Conservation (phyloP, 306 rosid genomes). For the Prunus kanzakura region DNA sequence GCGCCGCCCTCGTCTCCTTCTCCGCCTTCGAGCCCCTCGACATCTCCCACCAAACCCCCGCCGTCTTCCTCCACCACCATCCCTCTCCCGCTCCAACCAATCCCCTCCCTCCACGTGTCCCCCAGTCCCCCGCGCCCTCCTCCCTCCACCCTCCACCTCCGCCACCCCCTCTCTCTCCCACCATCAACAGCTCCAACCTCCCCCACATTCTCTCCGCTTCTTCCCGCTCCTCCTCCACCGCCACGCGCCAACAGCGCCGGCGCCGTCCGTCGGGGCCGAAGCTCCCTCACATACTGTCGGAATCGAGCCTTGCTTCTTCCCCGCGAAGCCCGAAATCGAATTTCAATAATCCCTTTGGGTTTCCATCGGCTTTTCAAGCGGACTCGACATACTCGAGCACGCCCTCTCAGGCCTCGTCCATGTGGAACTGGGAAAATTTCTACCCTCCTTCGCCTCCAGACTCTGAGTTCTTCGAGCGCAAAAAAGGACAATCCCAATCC, state of each 20-base stretch:
- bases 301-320: conserved; percentile 61
- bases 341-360: conserved; percentile 31
- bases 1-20: conserved; percentile 70
- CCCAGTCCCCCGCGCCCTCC: conserved; percentile 37
- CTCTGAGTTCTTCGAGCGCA: conserved; percentile 68
- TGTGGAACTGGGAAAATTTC: conserved; percentile 98
- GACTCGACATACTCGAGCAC: conserved; percentile 77
- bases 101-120: conserved; percentile 35
- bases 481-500: conserved; percentile 6
- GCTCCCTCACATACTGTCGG: conserved; percentile 92
- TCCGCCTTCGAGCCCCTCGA: conserved; percentile 72
- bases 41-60: conserved; percentile 74
- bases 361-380: conserved; percentile 65
- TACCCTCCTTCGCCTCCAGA: conserved; percentile 93
- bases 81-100: conserved; percentile 25
- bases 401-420: conserved; percentile 87
- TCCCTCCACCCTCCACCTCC: conserved; percentile 40
- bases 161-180: conserved; percentile 41
- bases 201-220: conserved; percentile 48
- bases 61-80: conserved; percentile 61
- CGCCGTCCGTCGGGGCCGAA: conserved; percentile 50
- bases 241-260: conserved; percentile 36
- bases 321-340: conserved; percentile 55
- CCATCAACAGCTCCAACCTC: conserved; percentile 57
- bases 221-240: conserved; percentile 23